These are phyloP conservation scores for Allomyces arbusculus DNA, from an alignment of 192 early-diverging fungal species.

Conservation along the genomic window DNA sequence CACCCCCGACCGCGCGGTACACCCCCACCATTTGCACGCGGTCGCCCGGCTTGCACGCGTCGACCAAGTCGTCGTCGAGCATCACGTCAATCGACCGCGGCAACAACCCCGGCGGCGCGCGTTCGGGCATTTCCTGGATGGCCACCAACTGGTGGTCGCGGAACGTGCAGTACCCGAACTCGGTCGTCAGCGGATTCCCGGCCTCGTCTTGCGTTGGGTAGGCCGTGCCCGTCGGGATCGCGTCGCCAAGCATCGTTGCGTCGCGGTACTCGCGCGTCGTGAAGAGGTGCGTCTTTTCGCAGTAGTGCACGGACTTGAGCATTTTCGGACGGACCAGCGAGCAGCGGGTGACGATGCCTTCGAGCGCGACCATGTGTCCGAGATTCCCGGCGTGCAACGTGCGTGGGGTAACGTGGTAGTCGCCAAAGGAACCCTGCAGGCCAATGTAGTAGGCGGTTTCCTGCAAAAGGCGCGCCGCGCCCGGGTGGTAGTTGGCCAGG, in stretches of 20 bases:
- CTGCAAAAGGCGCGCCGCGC: constrained; percentile 3
- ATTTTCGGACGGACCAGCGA: constrained; percentile 94
- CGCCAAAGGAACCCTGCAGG: constrained; percentile 81
- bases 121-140: constrained; percentile 98
- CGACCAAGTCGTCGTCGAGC: constrained; percentile 89
- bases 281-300: constrained; percentile 61
- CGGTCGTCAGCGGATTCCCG: constrained; percentile 76
- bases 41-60: constrained; percentile 89
- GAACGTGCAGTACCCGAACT: constrained; percentile 77
- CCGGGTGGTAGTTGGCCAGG: constrained; percentile 9
- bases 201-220: constrained; percentile 93
- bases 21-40: constrained; percentile 83
- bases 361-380: constrained; percentile 75
- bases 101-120: constrained; percentile 80
- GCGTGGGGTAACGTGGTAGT: constrained; percentile 66
- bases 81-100: constrained; percentile 85
- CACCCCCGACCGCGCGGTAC: constrained; percentile 26
- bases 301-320: constrained; percentile 74
- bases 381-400: constrained; percentile 56
- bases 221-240: constrained; percentile 45
- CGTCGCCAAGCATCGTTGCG: constrained; percentile 45
- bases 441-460: constrained; percentile 50
- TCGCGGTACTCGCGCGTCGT: constrained; percentile 71
- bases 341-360: constrained; percentile 95
- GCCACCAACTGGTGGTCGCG: constrained; percentile 80